Percentiles rank a stretch among this genome's conserved stretches.
Conservation (phyloP, 495 filamentous ascomycete genomes). For the Xylaria scruposa region DNA sequence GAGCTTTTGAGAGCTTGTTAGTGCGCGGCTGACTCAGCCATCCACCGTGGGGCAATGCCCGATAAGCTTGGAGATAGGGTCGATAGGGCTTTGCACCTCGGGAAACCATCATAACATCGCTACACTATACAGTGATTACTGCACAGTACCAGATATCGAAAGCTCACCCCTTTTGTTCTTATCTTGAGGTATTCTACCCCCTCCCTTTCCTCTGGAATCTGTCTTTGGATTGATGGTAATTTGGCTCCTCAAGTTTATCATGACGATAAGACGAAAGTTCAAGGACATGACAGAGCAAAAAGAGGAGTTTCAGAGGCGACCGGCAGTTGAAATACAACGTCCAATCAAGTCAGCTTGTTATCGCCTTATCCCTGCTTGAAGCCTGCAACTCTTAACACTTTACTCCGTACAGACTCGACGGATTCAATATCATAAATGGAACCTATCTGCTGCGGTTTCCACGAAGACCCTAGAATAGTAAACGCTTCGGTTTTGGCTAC, state of each 20-base stretch:
- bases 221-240: neutral
- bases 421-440: neutral
- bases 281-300: neutral
- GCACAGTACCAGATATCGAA: neutral
- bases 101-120: neutral
- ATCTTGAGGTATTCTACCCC: neutral
- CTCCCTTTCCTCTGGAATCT: neutral
- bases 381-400: neutral
- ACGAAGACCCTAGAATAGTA: neutral
- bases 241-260: neutral
- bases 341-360: constrained; percentile 5
- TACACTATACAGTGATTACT: neutral
- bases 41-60: neutral
- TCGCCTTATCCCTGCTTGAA: constrained; percentile 7
- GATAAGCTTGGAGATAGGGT: constrained; percentile 11
- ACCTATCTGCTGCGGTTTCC: neutral
- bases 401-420: neutral
- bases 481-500: neutral
- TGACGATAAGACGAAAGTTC: neutral
- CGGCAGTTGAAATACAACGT: constrained; percentile 1
- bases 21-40: constrained; percentile 28
- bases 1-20: constrained; percentile 21
- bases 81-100: constrained; percentile 21
- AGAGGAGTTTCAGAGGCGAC: neutral
- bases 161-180: neutral